Conservation (phyloP, 371 early-diverging fungal species). For the Actinomortierella wolfii region DNA sequence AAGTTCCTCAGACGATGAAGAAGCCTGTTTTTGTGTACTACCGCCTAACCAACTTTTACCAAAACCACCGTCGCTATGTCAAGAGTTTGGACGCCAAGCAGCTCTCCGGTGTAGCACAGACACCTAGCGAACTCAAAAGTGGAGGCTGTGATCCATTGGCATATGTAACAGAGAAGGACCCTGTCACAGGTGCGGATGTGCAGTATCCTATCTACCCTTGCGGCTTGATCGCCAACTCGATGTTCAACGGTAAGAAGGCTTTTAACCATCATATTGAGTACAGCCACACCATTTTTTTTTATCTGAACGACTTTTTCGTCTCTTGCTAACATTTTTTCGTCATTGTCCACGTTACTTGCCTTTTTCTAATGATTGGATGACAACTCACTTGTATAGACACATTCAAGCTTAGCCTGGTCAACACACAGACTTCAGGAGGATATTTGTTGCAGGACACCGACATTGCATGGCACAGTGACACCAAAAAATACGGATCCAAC, state of each 20-base stretch:
- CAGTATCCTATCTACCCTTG: constrained; percentile 89
- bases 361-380: not conserved
- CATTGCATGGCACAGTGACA: constrained; percentile 93
- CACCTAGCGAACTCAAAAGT: constrained; percentile 22
- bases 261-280: not conserved
- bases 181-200: not conserved
- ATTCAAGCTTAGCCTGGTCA: constrained; percentile 7
- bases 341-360: not conserved
- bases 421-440: too few species aligned
- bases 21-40: constrained; percentile 93
- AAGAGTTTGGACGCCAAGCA: constrained; percentile 88
- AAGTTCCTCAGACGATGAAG: constrained; percentile 66
- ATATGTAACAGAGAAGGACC: constrained; percentile 12
- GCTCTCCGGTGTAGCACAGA: constrained; percentile 69
- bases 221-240: constrained; percentile 97
- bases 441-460: constrained; percentile 59
- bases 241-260: constrained; percentile 24
- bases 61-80: constrained; percentile 96
- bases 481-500: constrained; percentile 68
- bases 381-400: constrained; percentile 26
- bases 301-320: not conserved
- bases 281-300: not conserved
- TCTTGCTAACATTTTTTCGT: not conserved
- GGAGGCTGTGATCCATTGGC: constrained; percentile 30
- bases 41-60: constrained; percentile 96